These are phyloP conservation scores for Acorus gramineus DNA, from an alignment of 106 monocot genomes.

Conservation along the genomic window DNA sequence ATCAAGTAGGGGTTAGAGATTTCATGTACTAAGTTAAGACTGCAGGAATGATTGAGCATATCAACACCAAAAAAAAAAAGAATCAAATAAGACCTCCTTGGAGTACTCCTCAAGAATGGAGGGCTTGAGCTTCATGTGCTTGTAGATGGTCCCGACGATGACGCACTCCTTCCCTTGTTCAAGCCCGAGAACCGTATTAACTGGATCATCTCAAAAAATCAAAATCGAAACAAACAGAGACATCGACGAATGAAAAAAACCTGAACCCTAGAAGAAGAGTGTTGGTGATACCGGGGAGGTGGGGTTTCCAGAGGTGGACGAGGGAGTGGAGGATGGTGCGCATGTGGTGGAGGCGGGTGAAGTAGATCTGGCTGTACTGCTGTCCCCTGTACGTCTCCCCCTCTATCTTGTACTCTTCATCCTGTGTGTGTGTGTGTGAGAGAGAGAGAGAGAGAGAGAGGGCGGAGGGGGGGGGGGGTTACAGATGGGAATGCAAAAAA, in stretches of 20 bases:
- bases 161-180: constrained; percentile 90
- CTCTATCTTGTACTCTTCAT: constrained; percentile 63
- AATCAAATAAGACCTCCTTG: constrained; percentile 58
- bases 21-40: too few relatives aligned
- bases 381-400: constrained; percentile 82
- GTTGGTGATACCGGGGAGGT: constrained; percentile 38
- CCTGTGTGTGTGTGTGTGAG: too few relatives aligned
- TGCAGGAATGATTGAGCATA: neutral
- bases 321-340: constrained; percentile 49
- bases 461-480: neutral
- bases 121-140: constrained; percentile 98
- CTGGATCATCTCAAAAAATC: constrained; percentile 28
- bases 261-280: neutral
- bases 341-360: constrained; percentile 66
- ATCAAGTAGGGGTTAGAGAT: too few relatives aligned
- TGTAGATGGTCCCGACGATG: constrained; percentile 87
- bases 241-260: neutral
- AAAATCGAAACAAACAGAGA: neutral
- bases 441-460: neutral
- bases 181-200: constrained; percentile 74
- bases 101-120: constrained; percentile 89
- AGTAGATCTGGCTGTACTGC: constrained; percentile 96
- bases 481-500: too few relatives aligned
- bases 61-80: neutral
- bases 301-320: constrained; percentile 53